Evolutionary conservation across 371 early-diverging fungal species (phyloP).

Genomic region (Edhazardia aedis): DNA sequence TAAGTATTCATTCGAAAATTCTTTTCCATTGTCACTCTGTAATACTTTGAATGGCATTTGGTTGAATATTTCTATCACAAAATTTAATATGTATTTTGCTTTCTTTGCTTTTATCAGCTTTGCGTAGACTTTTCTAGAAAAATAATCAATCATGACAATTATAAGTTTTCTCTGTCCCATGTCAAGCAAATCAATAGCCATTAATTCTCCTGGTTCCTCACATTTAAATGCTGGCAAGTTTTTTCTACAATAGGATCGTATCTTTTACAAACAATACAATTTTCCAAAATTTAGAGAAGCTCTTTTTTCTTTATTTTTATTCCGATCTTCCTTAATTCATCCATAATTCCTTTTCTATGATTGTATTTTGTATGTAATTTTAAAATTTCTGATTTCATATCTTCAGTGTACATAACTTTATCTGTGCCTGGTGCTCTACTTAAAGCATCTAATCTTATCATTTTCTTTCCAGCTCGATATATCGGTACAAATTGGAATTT

Average conservation of each 20-base stretch:
- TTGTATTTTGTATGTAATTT: neutral
- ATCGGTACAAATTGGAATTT: too few relatives aligned
- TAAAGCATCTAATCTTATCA: too few relatives aligned
- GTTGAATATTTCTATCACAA: neutral
- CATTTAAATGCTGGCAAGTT: neutral
- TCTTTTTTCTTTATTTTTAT: neutral
- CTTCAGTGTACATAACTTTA: too few relatives aligned
- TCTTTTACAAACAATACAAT: neutral
- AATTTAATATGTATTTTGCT: neutral
- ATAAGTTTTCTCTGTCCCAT: neutral
- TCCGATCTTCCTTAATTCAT: neutral
- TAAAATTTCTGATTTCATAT: too few relatives aligned
- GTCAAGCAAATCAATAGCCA: neutral
- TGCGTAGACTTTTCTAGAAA: neutral
- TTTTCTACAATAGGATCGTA: neutral
- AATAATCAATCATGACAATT: slow-evolving; percentile 1
- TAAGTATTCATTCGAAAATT: neutral
- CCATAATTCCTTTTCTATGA: neutral
- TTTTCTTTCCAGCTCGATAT: too few relatives aligned
- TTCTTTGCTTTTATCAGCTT: neutral
- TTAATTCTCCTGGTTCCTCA: too few relatives aligned
- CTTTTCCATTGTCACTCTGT: too few relatives aligned
- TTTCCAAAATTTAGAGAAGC: neutral
- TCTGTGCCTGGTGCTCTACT: too few relatives aligned
- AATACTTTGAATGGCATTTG: too few relatives aligned